Evolutionary conservation across 169 alveolate species (phyloP).

Genomic region (Perkinsus olseni): DNA sequence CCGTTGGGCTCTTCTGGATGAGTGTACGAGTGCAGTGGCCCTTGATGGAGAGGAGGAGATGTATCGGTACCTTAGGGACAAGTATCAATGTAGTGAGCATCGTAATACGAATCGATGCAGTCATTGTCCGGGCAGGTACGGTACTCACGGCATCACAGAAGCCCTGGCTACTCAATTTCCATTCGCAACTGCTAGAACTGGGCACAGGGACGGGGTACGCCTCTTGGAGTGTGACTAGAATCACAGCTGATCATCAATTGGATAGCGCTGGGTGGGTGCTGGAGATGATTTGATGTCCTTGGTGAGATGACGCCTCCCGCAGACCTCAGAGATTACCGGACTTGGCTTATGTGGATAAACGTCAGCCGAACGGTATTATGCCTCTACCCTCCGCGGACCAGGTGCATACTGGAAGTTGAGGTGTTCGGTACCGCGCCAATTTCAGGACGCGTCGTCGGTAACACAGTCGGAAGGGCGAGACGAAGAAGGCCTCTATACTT

Average conservation of each 20-base stretch:
- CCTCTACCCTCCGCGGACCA: neutral
- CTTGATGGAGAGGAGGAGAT: neutral
- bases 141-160: neutral
- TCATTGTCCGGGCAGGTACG: neutral
- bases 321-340: neutral
- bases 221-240: neutral
- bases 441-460: no score
- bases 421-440: neutral
- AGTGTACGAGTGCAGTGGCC: conserved; percentile 9
- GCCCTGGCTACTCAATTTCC: neutral
- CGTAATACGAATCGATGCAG: neutral
- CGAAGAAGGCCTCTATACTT: neutral
- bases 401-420: neutral
- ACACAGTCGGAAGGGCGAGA: neutral
- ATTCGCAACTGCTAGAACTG: neutral
- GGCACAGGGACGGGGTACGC: neutral
- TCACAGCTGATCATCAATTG: neutral
- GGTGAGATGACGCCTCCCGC: neutral
- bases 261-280: neutral
- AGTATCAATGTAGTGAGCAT: neutral
- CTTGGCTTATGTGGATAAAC: neutral
- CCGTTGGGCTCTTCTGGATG: neutral
- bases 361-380: neutral
- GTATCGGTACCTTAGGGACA: neutral
- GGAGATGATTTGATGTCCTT: neutral